A percentile compares a stretch with the other conserved stretches of the same genome.
These are phyloP conservation scores for Mycena amicta DNA, from an alignment of 768 basidiomycete genomes.

Conservation along the genomic window DNA sequence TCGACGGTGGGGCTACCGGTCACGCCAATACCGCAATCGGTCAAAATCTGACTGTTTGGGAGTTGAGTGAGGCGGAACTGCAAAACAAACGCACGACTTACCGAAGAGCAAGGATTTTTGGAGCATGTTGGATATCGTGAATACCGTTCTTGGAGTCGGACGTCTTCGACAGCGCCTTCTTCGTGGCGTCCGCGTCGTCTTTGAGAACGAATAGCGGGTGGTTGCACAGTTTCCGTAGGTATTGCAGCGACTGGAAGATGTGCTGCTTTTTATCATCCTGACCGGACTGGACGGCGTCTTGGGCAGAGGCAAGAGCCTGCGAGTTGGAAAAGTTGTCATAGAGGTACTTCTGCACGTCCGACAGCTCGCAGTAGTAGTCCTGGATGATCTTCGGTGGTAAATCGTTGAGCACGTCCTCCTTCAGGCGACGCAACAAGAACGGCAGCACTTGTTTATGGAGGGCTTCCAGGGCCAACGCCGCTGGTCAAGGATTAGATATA, in stretches of 20 bases:
- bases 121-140: slow-evolving; percentile 87
- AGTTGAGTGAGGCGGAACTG: background rate
- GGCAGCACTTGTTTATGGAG: slow-evolving; percentile 99
- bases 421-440: slow-evolving; percentile 92
- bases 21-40: slow-evolving; percentile 91
- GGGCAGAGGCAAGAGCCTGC: slow-evolving; percentile 62
- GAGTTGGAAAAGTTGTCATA: slow-evolving; percentile 94
- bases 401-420: slow-evolving; percentile 95
- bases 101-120: slow-evolving; percentile 91
- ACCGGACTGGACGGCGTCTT: slow-evolving; percentile 61
- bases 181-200: slow-evolving; percentile 60
- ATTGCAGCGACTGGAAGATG: slow-evolving; percentile 96
- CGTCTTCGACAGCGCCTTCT: slow-evolving; percentile 58
- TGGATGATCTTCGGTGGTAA: slow-evolving; percentile 99
- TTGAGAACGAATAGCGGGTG: slow-evolving; percentile 93
- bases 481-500: slow-evolving; percentile 41
- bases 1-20: slow-evolving; percentile 47
- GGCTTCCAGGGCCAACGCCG: slow-evolving; percentile 91
- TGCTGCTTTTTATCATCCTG: slow-evolving; percentile 69
- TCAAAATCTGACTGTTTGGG: slow-evolving; percentile 77
- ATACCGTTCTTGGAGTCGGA: slow-evolving; percentile 50
- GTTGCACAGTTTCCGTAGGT: slow-evolving; percentile 96
- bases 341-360: slow-evolving; percentile 88
- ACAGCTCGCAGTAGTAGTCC: slow-evolving; percentile 98
- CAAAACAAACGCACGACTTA: slow-evolving; percentile 39